Base-by-base conservation (phyloP, 1,284 basidiomycete species). In the Apiotrichum montevideense region DNA sequence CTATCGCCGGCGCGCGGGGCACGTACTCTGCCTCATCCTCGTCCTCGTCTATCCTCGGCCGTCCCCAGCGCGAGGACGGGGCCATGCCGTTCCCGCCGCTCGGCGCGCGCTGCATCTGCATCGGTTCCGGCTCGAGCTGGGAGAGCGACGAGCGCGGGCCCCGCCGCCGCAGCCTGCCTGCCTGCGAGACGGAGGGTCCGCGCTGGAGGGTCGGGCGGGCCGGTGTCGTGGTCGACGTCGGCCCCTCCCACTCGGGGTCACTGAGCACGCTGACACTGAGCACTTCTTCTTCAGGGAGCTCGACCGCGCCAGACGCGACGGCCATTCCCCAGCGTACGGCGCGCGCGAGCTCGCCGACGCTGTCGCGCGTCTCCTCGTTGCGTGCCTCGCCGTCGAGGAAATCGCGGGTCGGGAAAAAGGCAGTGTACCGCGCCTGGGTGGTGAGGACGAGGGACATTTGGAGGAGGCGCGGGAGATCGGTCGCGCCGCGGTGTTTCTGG, bases 361-460 rank as follows among this genome's bases (percentile, higher is more conserved):
- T 61, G 35, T 66, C 63, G 34, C 71, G 58, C 11, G 71, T 67
- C 50, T 72, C 70, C 34, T 66, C 64, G 57, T 75, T 70, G 14
- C 63, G 51, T 3, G 53, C 35, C 21, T 62, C 61, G 15, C 58
- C 57, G 15, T 65, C 58, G 11, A 35, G 46, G 4, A 47, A 56
- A 5, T 52, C 52, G 2, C 57, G 43, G 1, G 58, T 46, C 2
- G 70, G 63, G 55, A 71, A 67, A 61, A 75, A 76, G 14, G 67
- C 58, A 4, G 71, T 71, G 48, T 69, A 71, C 37, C 64, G 59
- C 9, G 73, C 71, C 62, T 77, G 75, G 3, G 75, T 77, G 3
- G 70, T 67, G n/a, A 77, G 62, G 9, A 78, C 71, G 33, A 78
- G 66, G 4, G 65, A 64, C 74, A 77, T 75, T 51, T 77, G 76